A percentile compares a stretch with the other conserved stretches of the same genome.
Evolutionary conservation across 2,329 filamentous ascomycete species (phyloP).

Genomic region (Tricladium varicosporioides): DNA sequence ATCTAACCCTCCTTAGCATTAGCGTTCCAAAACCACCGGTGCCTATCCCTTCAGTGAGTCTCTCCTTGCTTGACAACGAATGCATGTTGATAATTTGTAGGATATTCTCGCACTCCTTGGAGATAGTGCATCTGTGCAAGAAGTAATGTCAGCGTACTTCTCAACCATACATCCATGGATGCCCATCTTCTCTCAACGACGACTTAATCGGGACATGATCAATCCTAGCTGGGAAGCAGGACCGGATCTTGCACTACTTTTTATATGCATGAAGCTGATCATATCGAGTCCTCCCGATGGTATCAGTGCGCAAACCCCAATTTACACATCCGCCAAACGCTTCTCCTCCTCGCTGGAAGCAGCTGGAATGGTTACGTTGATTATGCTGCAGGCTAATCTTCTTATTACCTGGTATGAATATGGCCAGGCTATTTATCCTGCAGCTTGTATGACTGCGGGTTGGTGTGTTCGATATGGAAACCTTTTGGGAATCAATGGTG

Average conservation of each 20-base stretch:
- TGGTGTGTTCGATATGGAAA: conserved; percentile 45
- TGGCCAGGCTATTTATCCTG: conserved; percentile 49
- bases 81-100: conserved; percentile 17
- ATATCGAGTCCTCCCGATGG: conserved; percentile 37
- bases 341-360: conserved; percentile 41
- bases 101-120: conserved; percentile 42
- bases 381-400: conserved; percentile 44
- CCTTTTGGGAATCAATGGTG: conserved; percentile 43
- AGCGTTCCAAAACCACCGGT: conserved; percentile 39
- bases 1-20: conserved; percentile 29
- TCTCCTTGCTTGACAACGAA: neutral
- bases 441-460: conserved; percentile 47
- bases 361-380: conserved; percentile 35
- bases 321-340: conserved; percentile 44
- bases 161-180: conserved; percentile 45
- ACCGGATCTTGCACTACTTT: conserved; percentile 45
- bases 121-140: conserved; percentile 37
- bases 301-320: conserved; percentile 36
- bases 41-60: conserved; percentile 39
- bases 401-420: conserved; percentile 48
- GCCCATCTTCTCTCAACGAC: conserved; percentile 46
- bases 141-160: conserved; percentile 42
- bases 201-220: conserved; percentile 39
- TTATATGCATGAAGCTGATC: conserved; percentile 48
- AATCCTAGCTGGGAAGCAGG: conserved; percentile 43